Conservation (phyloP, 2,329 filamentous ascomycete species). For the Penicillium rolfsii region DNA sequence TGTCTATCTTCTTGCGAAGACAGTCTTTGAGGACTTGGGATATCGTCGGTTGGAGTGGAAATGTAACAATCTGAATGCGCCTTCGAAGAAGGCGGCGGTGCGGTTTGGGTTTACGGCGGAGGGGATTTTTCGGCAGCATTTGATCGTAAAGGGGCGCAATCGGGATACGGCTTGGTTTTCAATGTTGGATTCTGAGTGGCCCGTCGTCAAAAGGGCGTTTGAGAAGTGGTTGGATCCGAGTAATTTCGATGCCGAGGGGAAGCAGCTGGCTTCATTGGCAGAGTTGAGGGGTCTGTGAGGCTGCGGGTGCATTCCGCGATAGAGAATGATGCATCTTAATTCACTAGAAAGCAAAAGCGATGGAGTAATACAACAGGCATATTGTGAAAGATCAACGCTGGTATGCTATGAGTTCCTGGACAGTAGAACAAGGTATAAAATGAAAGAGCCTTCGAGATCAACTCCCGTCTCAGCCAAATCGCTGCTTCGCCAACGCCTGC, state of each 20-base stretch:
- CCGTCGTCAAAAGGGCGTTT: constrained; percentile 16
- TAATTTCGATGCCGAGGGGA: constrained; percentile 23
- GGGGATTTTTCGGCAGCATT: constrained; percentile 63
- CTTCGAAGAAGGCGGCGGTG: constrained; percentile 57
- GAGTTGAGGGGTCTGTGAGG: constrained; percentile 8
- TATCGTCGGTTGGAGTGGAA: constrained; percentile 67
- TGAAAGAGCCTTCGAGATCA: not conserved
- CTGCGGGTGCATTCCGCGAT: not conserved
- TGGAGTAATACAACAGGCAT: not conserved
- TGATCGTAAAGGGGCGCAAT: constrained; percentile 60
- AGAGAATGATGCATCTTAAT: not conserved
- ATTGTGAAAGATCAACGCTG: not conserved
- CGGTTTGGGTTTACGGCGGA: constrained; percentile 63
- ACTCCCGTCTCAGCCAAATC: constrained; percentile 64
- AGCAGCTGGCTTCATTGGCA: constrained; percentile 13
- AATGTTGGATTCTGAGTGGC: constrained; percentile 24
- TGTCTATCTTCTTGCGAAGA: constrained; percentile 57
- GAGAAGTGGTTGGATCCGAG: constrained; percentile 22
- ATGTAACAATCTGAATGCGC: constrained; percentile 59
- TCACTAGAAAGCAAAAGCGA: not conserved
- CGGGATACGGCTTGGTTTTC: constrained; percentile 54
- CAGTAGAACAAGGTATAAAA: not conserved
- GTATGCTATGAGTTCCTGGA: not conserved
- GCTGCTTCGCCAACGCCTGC: constrained; percentile 74
- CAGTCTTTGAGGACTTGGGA: constrained; percentile 57